These are phyloP conservation scores for Tetrahymena malaccensis DNA, from an alignment of 73 alveolate species.

Conservation along the genomic window DNA sequence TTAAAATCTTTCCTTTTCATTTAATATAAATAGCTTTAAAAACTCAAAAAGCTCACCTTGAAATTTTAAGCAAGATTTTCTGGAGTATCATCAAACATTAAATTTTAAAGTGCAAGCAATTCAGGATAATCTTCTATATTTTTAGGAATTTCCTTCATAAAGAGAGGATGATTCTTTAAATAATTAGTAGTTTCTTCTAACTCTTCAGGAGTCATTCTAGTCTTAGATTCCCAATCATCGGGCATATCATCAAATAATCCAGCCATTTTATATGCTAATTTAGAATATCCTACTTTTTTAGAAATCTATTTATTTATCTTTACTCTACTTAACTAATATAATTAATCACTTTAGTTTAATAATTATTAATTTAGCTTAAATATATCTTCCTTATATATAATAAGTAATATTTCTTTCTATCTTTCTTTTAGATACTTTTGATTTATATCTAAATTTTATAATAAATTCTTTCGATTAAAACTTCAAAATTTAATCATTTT, in stretches of 20 bases:
- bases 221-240: conserved; percentile 39
- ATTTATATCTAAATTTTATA: background rate
- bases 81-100: conserved; percentile 41
- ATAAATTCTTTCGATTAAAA: background rate
- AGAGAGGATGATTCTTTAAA: conserved; percentile 37
- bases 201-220: conserved; percentile 46
- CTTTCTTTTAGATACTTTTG: background rate
- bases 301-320: background rate
- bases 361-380: background rate
- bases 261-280: background rate
- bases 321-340: background rate
- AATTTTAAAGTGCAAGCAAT: conserved; percentile 16
- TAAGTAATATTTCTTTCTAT: background rate
- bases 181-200: conserved; percentile 22
- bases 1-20: background rate
- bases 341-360: background rate
- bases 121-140: conserved; percentile 37
- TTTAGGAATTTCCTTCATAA: conserved; percentile 29
- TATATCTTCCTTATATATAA: background rate
- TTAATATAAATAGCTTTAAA: too few relatives aligned
- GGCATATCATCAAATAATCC: conserved; percentile 43
- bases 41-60: background rate
- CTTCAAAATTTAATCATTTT: background rate
- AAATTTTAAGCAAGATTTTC: conserved; percentile 16
- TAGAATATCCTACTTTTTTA: background rate